phyloP scores from a whole-genome alignment of 2,329 filamentous ascomycete genomes.

The Sphaerulina vaccinii region DNA sequence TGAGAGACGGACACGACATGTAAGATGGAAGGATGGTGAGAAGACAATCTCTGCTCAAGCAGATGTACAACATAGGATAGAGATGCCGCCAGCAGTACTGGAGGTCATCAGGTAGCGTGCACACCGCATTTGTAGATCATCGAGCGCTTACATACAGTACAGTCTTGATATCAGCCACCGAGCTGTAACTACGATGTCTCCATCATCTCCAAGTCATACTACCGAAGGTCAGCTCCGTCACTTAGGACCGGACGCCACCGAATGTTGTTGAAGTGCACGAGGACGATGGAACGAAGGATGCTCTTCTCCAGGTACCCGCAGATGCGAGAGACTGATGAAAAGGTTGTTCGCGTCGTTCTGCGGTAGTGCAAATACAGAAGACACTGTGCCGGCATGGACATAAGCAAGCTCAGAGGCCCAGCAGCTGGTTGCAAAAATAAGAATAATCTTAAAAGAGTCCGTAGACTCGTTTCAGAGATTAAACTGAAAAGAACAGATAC shows the following conservation, averaged over 20 bases:
- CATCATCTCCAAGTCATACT: background rate
- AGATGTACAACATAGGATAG: slow-evolving; percentile 14
- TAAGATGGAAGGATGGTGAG: slow-evolving; percentile 3
- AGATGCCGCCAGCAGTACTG: background rate
- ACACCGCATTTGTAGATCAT: slow-evolving; percentile 7
- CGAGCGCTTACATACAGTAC: slow-evolving; percentile 1
- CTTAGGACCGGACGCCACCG: background rate
- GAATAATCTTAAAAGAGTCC: slow-evolving; percentile 6
- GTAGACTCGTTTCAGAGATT: slow-evolving; percentile 10
- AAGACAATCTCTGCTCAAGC: slow-evolving; percentile 11
- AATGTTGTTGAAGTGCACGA: background rate
- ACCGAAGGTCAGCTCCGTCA: background rate
- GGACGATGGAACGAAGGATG: background rate
- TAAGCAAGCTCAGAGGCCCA: slow-evolving; percentile 10
- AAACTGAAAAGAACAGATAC: slow-evolving; percentile 16
- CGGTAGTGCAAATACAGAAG: slow-evolving; percentile 11
- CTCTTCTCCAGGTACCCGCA: slow-evolving; percentile 13
- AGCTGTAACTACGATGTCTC: too few species aligned
- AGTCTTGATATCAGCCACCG: too few species aligned
- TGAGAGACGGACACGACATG: background rate
- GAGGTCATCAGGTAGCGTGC: background rate
- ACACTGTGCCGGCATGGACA: slow-evolving; percentile 2
- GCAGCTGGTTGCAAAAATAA: slow-evolving; percentile 6
- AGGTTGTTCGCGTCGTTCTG: slow-evolving; percentile 7
- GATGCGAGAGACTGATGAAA: slow-evolving; percentile 10